Evolutionary conservation across 257 asterid species (phyloP), one percentile per base, ranked within the genome.

Genomic region (Vinca minor): DNA sequence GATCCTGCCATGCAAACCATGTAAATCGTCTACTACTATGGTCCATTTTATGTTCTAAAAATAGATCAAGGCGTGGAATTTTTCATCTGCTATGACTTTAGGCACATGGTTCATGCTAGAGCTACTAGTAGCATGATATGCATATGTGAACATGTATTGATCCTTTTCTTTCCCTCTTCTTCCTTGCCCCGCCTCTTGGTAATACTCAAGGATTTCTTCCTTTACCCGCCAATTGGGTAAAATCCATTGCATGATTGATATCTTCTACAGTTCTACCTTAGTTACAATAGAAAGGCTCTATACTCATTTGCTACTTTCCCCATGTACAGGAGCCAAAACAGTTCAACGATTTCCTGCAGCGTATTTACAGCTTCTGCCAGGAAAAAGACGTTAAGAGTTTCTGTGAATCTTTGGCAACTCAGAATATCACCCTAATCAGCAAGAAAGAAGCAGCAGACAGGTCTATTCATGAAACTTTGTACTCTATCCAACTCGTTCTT

Each of bases 401-500:
- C 65, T 59, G 70, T 4, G 79, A 85, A 8, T 75, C 68, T 67
- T 74, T 92, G 67, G 78, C 81, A 36, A 68, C 83, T 44, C 79
- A 76, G 28, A 77, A 66, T 17, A 42, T 87, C 67, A 74, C 67
- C 69, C 85, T 81, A 42, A 89, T 89, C 73, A 85, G 84, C 82
- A 83, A 89, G 76, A 59, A 70, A 32, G 95, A 89, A 85, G 91
- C 92, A 50, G 65, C 83, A 54, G 96, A 87, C 78, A 89, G 97
- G 98, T 91, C 41, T 74, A 71, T 20, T 23, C 23, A 28, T 64
- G 59, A 47, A 55, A 14, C 63, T 45, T 59, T 18, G 45, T 59
- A 2, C 28, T 7, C 31, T 23, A 10, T 25, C 31, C 18, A 42
- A 45, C 28, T 46, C 38, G 39, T 17, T 28, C n/a, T 48, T 17